Base-by-base conservation (phyloP, 2,329 filamentous ascomycete species). In the Penicillium sp. region DNA sequence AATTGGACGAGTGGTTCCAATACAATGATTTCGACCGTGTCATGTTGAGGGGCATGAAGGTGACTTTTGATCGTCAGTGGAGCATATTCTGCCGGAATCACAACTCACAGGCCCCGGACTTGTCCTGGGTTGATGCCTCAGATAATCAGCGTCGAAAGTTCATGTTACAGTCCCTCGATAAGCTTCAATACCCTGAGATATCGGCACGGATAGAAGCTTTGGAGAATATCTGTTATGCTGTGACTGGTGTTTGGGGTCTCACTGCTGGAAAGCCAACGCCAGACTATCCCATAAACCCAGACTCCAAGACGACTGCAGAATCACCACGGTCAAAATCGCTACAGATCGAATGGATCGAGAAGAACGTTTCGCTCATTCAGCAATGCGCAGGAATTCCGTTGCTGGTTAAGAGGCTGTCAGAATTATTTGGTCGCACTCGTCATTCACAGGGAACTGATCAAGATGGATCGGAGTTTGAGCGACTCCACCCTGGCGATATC, bases 1-100 rank as follows among this genome's bases (percentile, higher is more conserved):
- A 99, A 78, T 81, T 99, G 46, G 91, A 97, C 70, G 94, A 99
- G 76, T 99, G 94, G 94, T 99, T 99, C 74, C 86, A 88, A 51
- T 97, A 97, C 75, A 89, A 89, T 65, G 87, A 91, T 59, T 89
- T 89, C 74, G 92, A 97, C 70, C 89, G 90, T 76, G 82, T 88
- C 45, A 87, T 92, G 67, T 79, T 97, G 47, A 83, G 89, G 51
- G 84, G 87, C 51, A 87, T 89, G 20, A 89, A 90, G 68, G 81
- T 85, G 35, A 86, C 87, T 2, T 97, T 96, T 68, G 85, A 92
- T 60, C 84, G 85, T 69, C 84, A 87, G 68, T 96, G 90, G 90
- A 76, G 82, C 64, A 78, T 81, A 22, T 81, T 84, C 56, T 76
- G 68, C 64, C 73, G 70, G 55, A 68, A 66, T 5, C 57, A 66